Percentiles rank a stretch among this genome's conserved stretches.
These are phyloP conservation scores for Castanospermum australe DNA, from an alignment of 306 rosid species.

Conservation along the genomic window DNA sequence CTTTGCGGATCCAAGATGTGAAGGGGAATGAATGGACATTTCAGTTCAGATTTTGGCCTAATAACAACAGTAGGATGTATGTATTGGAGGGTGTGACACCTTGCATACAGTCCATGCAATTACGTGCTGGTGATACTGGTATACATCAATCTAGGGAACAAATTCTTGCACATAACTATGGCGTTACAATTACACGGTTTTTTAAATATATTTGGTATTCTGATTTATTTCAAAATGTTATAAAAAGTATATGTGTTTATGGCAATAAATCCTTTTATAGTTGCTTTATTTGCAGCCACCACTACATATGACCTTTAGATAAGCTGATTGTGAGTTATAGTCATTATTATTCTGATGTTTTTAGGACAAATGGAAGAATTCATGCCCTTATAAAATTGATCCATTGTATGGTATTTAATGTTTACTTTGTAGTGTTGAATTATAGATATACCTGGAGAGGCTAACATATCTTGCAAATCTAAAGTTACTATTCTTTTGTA, in stretches of 20 bases:
- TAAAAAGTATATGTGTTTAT: not conserved
- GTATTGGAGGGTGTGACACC: slow-evolving; percentile 99
- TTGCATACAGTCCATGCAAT: slow-evolving; percentile 94
- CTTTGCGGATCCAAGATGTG: slow-evolving; percentile 85
- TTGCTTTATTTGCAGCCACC: not conserved
- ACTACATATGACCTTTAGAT: not conserved
- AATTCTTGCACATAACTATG: slow-evolving; percentile 7
- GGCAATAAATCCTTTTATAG: not conserved
- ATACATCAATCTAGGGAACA: slow-evolving; percentile 32
- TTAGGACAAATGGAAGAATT: slow-evolving; percentile 5
- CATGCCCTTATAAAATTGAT: not conserved
- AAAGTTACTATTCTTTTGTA: slow-evolving; percentile 4
- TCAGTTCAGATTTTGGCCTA: slow-evolving; percentile 99
- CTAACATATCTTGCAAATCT: not conserved
- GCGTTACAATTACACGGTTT: not conserved
- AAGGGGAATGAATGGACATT: slow-evolving; percentile 96
- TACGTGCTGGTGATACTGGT: slow-evolving; percentile 97
- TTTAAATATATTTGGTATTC: not conserved
- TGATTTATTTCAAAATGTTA: not conserved
- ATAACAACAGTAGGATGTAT: slow-evolving; percentile 98
- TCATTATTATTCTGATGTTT: not conserved
- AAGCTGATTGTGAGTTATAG: not conserved
- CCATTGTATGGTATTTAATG: not conserved
- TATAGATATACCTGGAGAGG: not conserved
- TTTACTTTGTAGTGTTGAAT: slow-evolving; percentile 7